These are phyloP conservation scores for Paspalum vaginatum DNA, from an alignment of 176 grass and related monocot genomes.

Conservation along the genomic window DNA sequence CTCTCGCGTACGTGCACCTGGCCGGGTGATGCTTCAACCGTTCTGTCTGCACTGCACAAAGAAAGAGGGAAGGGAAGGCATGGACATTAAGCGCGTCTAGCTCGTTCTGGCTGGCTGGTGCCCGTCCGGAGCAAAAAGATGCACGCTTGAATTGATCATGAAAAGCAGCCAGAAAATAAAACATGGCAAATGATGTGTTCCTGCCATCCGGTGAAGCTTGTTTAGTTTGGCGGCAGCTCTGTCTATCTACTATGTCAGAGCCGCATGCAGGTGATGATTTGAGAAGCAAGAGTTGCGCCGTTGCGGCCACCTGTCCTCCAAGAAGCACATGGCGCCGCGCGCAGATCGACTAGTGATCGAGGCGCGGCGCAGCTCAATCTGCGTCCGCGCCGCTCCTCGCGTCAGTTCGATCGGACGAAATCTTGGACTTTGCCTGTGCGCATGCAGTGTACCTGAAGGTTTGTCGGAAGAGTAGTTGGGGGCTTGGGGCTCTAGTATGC, in stretches of 20 bases:
- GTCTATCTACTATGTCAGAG: neutral
- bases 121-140: neutral
- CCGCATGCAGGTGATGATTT: neutral
- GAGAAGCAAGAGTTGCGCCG: neutral
- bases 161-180: conserved; percentile 11
- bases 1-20: neutral
- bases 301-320: conserved; percentile 12
- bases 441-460: conserved; percentile 29
- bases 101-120: neutral
- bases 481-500: no score
- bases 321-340: conserved; percentile 5
- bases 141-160: neutral
- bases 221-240: neutral
- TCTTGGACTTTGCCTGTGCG: conserved; percentile 38
- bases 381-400: neutral
- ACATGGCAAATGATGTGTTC: conserved; percentile 32
- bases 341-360: neutral
- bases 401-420: conserved; percentile 26
- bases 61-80: neutral
- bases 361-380: neutral
- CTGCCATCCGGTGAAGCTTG: neutral
- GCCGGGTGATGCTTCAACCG: neutral
- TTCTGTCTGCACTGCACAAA: neutral
- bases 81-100: neutral
- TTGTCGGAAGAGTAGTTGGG: conserved; percentile 9